Conservation (phyloP, 129 eudicot genomes). For the Apium graveolens region DNA sequence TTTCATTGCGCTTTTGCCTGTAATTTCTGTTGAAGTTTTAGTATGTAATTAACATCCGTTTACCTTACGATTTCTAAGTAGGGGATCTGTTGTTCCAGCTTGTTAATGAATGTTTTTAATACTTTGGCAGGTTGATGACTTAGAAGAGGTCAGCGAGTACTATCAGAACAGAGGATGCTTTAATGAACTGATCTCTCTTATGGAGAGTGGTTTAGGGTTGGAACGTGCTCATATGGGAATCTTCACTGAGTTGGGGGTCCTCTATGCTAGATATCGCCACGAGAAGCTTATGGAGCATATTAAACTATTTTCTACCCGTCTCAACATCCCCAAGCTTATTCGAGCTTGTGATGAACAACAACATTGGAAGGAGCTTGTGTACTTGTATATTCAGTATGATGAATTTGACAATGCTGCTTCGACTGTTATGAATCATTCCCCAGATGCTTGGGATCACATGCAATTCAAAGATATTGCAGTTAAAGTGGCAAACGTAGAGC, state of each 20-base stretch:
- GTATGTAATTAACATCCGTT: neutral
- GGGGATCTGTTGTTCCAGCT: neutral
- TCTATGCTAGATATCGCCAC: conserved; percentile 89
- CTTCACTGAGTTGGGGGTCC: conserved; percentile 90
- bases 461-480: conserved; percentile 90
- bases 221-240: conserved; percentile 99
- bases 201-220: conserved; percentile 98
- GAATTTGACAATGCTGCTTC: conserved; percentile 98
- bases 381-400: conserved; percentile 78
- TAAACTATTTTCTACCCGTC: conserved; percentile 81
- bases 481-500: conserved; percentile 90
- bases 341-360: conserved; percentile 97
- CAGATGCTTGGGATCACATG: conserved; percentile 99
- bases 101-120: neutral
- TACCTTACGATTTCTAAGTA: neutral
- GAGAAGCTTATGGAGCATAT: conserved; percentile 99
- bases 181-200: conserved; percentile 82
- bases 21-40: neutral
- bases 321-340: conserved; percentile 88
- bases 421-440: conserved; percentile 96
- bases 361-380: conserved; percentile 90
- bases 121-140: conserved; percentile 72
- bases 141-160: conserved; percentile 89
- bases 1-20: neutral
- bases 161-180: conserved; percentile 98